A percentile compares a stretch with the other conserved stretches of the same genome.
These are phyloP conservation scores for Colletotrichum aenigma DNA, from an alignment of 2,329 filamentous ascomycete genomes.

Conservation along the genomic window DNA sequence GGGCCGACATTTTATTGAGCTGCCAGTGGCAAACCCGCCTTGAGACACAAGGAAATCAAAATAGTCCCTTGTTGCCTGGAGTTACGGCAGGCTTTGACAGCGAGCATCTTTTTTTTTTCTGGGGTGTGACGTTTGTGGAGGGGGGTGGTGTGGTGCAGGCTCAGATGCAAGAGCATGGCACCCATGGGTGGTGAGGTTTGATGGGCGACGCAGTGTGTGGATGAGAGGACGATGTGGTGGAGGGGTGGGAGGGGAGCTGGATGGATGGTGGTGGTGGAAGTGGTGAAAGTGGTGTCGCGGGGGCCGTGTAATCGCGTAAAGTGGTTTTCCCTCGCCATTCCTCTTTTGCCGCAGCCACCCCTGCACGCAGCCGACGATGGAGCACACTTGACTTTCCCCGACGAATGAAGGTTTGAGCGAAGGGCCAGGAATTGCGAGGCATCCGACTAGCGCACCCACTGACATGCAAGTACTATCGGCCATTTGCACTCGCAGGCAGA, in stretches of 20 bases:
- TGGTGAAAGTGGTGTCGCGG: conserved; percentile 3
- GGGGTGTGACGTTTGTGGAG: conserved; percentile 15
- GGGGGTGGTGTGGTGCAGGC: neutral
- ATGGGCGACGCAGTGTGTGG: neutral
- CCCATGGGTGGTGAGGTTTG: neutral
- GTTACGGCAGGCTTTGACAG: conserved; percentile 20
- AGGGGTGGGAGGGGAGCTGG: conserved; percentile 27
- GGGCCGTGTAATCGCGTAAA: conserved; percentile 39
- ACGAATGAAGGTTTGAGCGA: conserved; percentile 5
- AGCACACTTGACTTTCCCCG: conserved; percentile 6
- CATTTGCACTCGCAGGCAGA: conserved; percentile 2
- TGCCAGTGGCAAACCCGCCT: conserved; percentile 17
- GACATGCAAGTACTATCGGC: conserved; percentile 14
- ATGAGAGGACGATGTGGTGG: neutral
- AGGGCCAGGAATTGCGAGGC: conserved; percentile 14
- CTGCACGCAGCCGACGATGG: conserved; percentile 22
- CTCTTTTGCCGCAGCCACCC: conserved; percentile 26
- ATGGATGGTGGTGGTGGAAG: neutral
- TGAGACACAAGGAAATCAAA: conserved; percentile 22
- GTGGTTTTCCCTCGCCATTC: conserved; percentile 29
- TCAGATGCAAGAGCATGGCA: conserved; percentile 8
- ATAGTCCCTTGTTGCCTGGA: conserved; percentile 23
- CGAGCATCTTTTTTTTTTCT: neutral
- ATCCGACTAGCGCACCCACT: conserved; percentile 11
- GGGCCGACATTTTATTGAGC: conserved; percentile 18